Evolutionary conservation across 1,284 basidiomycete species (phyloP).

Genomic region (Gastroboletus turbinatus): DNA sequence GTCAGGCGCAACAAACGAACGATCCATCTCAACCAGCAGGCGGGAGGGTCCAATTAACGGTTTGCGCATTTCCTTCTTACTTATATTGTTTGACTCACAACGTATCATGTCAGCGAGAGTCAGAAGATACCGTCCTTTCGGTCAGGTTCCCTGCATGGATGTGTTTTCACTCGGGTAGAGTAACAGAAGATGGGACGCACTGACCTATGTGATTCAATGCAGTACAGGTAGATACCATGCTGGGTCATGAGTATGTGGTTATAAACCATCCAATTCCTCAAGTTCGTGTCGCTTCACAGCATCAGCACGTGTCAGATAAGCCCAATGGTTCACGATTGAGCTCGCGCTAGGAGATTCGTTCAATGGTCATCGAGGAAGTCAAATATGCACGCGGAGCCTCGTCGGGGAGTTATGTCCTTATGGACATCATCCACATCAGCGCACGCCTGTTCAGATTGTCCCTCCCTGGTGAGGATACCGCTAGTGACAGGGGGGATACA

Average conservation of each 20-base stretch:
- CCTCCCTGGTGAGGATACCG: too few species aligned
- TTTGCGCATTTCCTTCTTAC: background rate
- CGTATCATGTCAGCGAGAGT: background rate
- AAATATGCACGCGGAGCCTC: too few species aligned
- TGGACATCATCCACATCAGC: too few species aligned
- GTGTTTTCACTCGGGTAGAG: background rate
- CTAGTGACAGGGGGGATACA: too few species aligned
- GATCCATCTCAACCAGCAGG: background rate
- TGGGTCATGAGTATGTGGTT: too few species aligned
- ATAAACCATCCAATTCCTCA: too few species aligned
- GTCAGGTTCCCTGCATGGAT: slow-evolving; percentile 2
- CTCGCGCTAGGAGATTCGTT: background rate
- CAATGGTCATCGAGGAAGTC: too few species aligned
- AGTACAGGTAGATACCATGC: too few species aligned
- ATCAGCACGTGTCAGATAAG: background rate
- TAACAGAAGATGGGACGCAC: too few species aligned
- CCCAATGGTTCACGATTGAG: background rate
- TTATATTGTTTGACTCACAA: background rate
- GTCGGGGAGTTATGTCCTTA: too few species aligned
- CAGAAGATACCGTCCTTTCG: background rate
- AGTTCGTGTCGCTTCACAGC: background rate
- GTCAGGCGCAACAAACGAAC: background rate
- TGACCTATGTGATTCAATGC: too few species aligned
- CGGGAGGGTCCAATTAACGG: background rate
- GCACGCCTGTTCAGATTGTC: too few species aligned